Evolutionary conservation across 2,329 filamentous ascomycete genomes (phyloP).

Genomic region (Akanthomyces uredinophilus): DNA sequence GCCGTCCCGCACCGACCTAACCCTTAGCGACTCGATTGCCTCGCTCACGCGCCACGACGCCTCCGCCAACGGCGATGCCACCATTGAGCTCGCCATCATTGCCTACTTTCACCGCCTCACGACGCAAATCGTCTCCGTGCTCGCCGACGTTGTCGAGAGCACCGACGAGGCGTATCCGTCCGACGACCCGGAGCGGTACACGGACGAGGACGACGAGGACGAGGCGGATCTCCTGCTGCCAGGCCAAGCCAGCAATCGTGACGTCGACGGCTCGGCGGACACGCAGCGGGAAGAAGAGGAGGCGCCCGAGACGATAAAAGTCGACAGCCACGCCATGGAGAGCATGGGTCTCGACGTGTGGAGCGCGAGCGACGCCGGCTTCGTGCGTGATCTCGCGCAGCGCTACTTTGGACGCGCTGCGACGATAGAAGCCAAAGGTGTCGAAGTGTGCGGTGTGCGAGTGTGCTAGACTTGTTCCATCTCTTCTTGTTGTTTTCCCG

Average conservation of each 20-base stretch:
- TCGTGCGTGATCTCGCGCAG: slow-evolving; percentile 56
- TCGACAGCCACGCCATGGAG: slow-evolving; percentile 61
- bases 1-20: slow-evolving; percentile 26
- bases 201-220: slow-evolving; percentile 30
- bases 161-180: slow-evolving; percentile 38
- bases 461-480: slow-evolving; percentile 48
- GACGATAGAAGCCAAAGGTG: slow-evolving; percentile 60
- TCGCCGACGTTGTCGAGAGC: slow-evolving; percentile 55
- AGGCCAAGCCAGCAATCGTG: slow-evolving; percentile 25
- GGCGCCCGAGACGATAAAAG: slow-evolving; percentile 35
- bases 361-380: slow-evolving; percentile 65
- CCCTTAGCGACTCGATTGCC: slow-evolving; percentile 39
- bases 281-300: slow-evolving; percentile 15
- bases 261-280: slow-evolving; percentile 18
- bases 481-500: not conserved
- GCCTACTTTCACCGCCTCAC: slow-evolving; percentile 79
- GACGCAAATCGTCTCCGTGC: slow-evolving; percentile 54
- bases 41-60: slow-evolving; percentile 36
- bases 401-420: slow-evolving; percentile 63
- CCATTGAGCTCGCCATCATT: slow-evolving; percentile 64
- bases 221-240: slow-evolving; percentile 26
- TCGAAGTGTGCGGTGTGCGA: slow-evolving; percentile 69
- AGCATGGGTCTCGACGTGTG: slow-evolving; percentile 74
- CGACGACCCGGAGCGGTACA: slow-evolving; percentile 21
- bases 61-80: slow-evolving; percentile 35